phyloP scores from a whole-genome alignment of 345 rosid species.

The Trapa incisa region DNA sequence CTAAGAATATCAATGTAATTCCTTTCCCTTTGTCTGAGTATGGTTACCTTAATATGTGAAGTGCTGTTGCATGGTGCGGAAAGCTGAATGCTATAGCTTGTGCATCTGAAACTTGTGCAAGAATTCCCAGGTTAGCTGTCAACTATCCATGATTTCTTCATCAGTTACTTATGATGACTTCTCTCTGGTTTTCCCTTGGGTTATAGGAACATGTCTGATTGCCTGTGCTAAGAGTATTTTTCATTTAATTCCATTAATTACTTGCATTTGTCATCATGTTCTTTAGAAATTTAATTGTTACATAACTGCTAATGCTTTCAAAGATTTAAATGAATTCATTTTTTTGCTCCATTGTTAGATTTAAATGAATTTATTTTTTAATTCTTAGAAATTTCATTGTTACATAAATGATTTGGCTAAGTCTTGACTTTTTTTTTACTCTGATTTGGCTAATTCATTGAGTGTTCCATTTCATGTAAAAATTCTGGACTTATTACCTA shows the following conservation, averaged over 20 bases:
- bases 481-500: conserved; percentile 3
- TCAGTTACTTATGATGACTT: background rate
- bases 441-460: no score
- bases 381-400: no score
- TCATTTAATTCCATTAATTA: background rate
- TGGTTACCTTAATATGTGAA: conserved; percentile 14
- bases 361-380: no score
- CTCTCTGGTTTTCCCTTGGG: background rate
- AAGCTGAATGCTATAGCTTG: conserved; percentile 98
- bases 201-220: background rate
- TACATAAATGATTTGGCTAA: no score
- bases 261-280: background rate
- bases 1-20: background rate
- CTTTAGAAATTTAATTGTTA: background rate
- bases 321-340: background rate
- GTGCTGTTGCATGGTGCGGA: conserved; percentile 99
- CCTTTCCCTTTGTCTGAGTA: background rate
- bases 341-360: no score
- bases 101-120: conserved; percentile 95
- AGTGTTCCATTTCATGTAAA: background rate
- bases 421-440: no score
- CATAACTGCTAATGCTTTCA: background rate
- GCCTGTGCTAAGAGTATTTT: background rate
- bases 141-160: background rate
- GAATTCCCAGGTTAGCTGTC: conserved; percentile 70